Conservation (phyloP, 495 filamentous ascomycete species). For the Melanomma pulvis-pyrius region DNA sequence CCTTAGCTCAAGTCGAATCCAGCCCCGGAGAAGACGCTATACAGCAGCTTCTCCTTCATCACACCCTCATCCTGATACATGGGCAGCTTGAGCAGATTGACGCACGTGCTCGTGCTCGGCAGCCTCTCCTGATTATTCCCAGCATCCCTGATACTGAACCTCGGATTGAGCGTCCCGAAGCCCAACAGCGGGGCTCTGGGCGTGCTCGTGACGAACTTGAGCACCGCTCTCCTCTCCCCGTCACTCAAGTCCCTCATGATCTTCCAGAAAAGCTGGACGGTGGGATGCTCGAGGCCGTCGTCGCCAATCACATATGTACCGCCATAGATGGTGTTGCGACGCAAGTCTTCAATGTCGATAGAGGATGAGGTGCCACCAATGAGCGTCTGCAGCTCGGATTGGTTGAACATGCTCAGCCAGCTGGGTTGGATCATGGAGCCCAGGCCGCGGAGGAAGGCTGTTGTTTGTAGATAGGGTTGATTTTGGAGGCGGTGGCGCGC, state of each 20-base stretch:
- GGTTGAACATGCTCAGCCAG: slow-evolving; percentile 99
- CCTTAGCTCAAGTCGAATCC: slow-evolving; percentile 76
- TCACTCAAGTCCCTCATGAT: slow-evolving; percentile 78
- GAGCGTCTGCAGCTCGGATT: slow-evolving; percentile 87
- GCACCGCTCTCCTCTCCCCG: slow-evolving; percentile 75
- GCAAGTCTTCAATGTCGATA: slow-evolving; percentile 85
- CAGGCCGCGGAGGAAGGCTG: slow-evolving; percentile 83
- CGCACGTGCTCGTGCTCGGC: slow-evolving; percentile 95
- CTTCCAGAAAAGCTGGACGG: slow-evolving; percentile 86
- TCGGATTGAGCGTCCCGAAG: slow-evolving; percentile 81
- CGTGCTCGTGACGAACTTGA: slow-evolving; percentile 95
- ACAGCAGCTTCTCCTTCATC: slow-evolving; percentile 79
- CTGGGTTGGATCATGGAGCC: slow-evolving; percentile 84
- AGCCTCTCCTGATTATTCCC: slow-evolving; percentile 76
- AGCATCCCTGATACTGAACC: slow-evolving; percentile 87
- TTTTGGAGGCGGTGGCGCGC: slow-evolving; percentile 80
- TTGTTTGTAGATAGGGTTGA: slow-evolving; percentile 77
- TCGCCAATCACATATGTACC: slow-evolving; percentile 87
- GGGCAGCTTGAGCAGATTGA: slow-evolving; percentile 93
- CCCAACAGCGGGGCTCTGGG: slow-evolving; percentile 89
- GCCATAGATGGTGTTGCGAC: slow-evolving; percentile 83
- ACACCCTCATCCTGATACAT: slow-evolving; percentile 66
- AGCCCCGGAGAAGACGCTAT: slow-evolving; percentile 87
- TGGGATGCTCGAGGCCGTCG: slow-evolving; percentile 82
- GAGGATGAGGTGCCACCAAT: slow-evolving; percentile 82